phyloP scores from a whole-genome alignment of 257 asterid genomes.

The Handroanthus guayacan region DNA sequence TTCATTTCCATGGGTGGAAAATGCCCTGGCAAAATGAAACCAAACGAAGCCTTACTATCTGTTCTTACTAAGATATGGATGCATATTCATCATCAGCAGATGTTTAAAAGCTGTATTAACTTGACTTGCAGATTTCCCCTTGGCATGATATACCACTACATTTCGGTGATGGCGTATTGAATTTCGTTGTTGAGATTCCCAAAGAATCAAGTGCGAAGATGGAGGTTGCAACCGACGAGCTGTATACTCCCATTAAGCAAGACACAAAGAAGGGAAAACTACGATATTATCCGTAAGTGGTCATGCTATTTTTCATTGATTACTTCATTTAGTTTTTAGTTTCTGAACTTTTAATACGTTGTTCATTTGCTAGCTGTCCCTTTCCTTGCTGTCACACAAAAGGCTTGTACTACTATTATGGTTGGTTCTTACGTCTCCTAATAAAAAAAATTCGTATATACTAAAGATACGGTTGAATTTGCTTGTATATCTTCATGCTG shows the following conservation, averaged over 20 bases:
- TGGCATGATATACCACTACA: conserved; percentile 96
- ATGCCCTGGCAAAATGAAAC: too few species aligned
- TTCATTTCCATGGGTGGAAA: too few species aligned
- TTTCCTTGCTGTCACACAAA: too few species aligned
- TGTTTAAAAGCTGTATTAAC: conserved; percentile 18
- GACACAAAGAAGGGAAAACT: conserved; percentile 97
- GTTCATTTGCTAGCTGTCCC: too few species aligned
- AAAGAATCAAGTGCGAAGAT: conserved; percentile 97
- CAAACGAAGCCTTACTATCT: too few species aligned
- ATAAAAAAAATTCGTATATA: background rate
- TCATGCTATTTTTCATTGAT: background rate
- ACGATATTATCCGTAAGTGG: conserved; percentile 88
- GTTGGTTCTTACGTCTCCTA: too few species aligned
- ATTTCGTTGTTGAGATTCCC: conserved; percentile 94
- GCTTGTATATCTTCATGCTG: background rate
- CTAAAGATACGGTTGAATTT: background rate
- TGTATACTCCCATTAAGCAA: conserved; percentile 91
- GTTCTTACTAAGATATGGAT: conserved; percentile 24
- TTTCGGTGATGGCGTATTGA: conserved; percentile 82
- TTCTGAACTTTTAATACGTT: background rate
- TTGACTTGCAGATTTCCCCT: conserved; percentile 77
- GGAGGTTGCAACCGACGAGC: conserved; percentile 99
- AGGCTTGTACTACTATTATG: too few species aligned
- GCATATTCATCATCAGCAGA: conserved; percentile 1
- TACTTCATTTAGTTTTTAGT: background rate